Percentiles rank a stretch among this genome's conserved stretches.
phyloP scores from a whole-genome alignment of 106 monocot species.

The Dioscorea zingiberensis region DNA sequence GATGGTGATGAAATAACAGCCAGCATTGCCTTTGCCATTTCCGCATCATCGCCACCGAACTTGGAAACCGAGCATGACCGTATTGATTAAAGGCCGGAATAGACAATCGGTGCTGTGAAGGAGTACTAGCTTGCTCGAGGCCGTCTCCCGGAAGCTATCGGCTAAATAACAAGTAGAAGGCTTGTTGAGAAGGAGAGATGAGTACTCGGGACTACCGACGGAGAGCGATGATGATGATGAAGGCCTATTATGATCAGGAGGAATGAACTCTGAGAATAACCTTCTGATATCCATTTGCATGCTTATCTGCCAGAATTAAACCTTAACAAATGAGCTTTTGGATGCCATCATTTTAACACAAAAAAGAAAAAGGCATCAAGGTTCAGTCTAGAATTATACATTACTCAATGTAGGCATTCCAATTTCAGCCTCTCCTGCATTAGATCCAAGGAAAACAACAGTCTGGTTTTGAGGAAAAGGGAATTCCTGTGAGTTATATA shows the following conservation, averaged over 20 bases:
- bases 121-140: neutral
- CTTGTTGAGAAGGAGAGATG: constrained; percentile 22
- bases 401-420: constrained; percentile 22
- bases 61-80: constrained; percentile 11
- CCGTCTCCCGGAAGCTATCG: neutral
- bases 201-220: constrained; percentile 52
- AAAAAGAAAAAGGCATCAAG: too few species aligned
- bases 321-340: too few species aligned
- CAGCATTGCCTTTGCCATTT: constrained; percentile 56
- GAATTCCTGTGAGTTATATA: neutral
- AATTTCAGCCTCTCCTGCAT: constrained; percentile 61
- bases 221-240: constrained; percentile 64
- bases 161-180: neutral
- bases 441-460: constrained; percentile 59
- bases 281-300: constrained; percentile 24
- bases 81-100: constrained; percentile 9
- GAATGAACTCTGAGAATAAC: constrained; percentile 22
- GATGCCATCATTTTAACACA: too few species aligned
- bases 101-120: neutral
- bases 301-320: constrained; percentile 13
- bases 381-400: constrained; percentile 9
- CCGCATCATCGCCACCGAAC: constrained; percentile 42
- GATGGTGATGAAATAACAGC: constrained; percentile 57
- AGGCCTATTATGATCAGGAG: constrained; percentile 4
- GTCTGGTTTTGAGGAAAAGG: constrained; percentile 16